A percentile compares a stretch with the other conserved stretches of the same genome.
These are phyloP conservation scores for Torulaspora maleeae DNA, from an alignment of 805 yeast genomes.

Conservation along the genomic window DNA sequence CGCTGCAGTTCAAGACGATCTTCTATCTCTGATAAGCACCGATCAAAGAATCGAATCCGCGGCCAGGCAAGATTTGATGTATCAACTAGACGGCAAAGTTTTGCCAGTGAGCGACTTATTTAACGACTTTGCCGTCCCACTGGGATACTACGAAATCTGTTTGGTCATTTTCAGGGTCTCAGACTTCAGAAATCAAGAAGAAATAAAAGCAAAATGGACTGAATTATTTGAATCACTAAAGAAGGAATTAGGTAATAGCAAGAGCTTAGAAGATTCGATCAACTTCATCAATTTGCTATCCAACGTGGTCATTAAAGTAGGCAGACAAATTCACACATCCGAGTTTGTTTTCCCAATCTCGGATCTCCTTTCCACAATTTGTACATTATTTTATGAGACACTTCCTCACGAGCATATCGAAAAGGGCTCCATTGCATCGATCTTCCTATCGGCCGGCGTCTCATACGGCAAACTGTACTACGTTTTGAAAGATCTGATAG, in stretches of 20 bases:
- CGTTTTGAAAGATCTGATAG: slow-evolving; percentile 56
- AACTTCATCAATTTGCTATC: slow-evolving; percentile 39
- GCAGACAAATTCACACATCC: slow-evolving; percentile 58
- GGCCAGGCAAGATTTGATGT: slow-evolving; percentile 48
- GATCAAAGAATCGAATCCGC: slow-evolving; percentile 46
- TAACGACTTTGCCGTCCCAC: slow-evolving; percentile 81
- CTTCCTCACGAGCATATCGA: slow-evolving; percentile 38
- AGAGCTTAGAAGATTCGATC: slow-evolving; percentile 29
- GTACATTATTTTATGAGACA: slow-evolving; percentile 48
- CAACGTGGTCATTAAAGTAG: slow-evolving; percentile 44
- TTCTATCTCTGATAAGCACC: slow-evolving; percentile 40
- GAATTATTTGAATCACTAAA: slow-evolving; percentile 54
- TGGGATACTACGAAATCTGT: slow-evolving; percentile 81
- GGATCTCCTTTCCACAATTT: slow-evolving; percentile 60
- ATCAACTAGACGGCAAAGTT: slow-evolving; percentile 57
- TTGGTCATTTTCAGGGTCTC: slow-evolving; percentile 73
- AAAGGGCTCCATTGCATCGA: slow-evolving; percentile 54
- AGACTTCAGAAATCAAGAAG: slow-evolving; percentile 80
- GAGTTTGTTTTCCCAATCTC: slow-evolving; percentile 79
- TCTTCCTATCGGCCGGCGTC: slow-evolving; percentile 61
- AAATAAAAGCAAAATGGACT: slow-evolving; percentile 76
- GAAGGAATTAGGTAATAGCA: slow-evolving; percentile 27
- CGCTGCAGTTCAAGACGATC: slow-evolving; percentile 70
- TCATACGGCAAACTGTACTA: slow-evolving; percentile 62
- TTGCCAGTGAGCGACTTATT: slow-evolving; percentile 71